Conservation (phyloP, 495 filamentous ascomycete genomes). For the Aspergillus steynii region DNA sequence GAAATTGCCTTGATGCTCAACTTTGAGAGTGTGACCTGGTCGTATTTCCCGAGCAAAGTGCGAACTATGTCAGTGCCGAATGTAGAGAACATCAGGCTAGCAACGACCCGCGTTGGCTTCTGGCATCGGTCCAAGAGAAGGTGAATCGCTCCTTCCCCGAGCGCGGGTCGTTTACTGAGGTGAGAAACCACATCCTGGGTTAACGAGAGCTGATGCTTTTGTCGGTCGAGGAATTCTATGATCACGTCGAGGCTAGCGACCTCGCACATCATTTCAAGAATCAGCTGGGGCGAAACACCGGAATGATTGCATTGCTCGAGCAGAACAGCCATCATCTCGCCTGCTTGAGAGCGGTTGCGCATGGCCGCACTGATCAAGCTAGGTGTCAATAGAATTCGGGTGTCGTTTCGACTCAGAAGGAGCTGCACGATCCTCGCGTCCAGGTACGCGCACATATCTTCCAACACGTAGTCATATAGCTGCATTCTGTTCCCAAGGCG, state of each 20-base stretch:
- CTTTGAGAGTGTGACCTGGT: neutral
- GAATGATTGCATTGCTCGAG: too few relatives aligned
- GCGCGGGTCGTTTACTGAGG: neutral
- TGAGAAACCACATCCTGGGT: neutral
- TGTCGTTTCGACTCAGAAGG: neutral
- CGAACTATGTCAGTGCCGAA: neutral
- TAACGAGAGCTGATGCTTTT: neutral
- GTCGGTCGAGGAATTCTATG: too few relatives aligned
- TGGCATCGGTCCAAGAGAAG: neutral
- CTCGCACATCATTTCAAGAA: too few relatives aligned
- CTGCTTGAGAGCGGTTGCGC: neutral
- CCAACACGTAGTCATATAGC: neutral
- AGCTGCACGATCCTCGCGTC: conserved; percentile 3
- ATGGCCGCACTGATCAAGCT: neutral
- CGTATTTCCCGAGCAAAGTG: neutral
- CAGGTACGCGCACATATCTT: conserved; percentile 3
- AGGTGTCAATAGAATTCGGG: neutral
- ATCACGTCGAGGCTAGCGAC: too few relatives aligned
- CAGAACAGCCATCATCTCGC: neutral
- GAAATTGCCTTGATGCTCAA: too few relatives aligned
- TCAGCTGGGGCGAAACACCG: too few relatives aligned
- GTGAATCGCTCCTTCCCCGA: neutral
- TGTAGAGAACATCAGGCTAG: neutral
- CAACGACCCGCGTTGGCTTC: neutral
- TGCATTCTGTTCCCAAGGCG: neutral